Base-by-base conservation (phyloP, 1,284 basidiomycete genomes). In the Schizophyllum amplum region DNA sequence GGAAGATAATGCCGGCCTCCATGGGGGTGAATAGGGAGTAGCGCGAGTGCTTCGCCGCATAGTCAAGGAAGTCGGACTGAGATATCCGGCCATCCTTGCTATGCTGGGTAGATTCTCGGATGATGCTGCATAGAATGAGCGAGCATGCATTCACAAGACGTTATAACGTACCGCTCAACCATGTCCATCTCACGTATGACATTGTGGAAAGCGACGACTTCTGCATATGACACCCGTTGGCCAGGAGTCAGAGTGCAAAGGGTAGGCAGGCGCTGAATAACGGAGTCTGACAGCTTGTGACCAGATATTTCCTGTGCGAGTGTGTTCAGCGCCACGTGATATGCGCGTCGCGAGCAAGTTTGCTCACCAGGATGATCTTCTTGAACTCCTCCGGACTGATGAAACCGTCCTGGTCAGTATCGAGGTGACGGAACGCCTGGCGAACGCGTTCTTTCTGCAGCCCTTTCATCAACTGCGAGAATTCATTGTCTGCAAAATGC, bases 381-480 rank as follows among this genome's bases (percentile, higher is more conserved):
- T 96, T 93, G 73, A 97, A 97, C 68, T 97, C 86, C 52, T 93
- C 90, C 21, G 94, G 91, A 61, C 75, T 79, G 73, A 98, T 97
- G 74, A 94, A 93, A 53, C 94, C 94, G 67, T 94, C 90, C 66
- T 88, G 83, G 67, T 95, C 88, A 59, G 80, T 76, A 72, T 97
- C 94, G 67, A 97, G 79, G 73, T 86, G 84, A 73, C 85, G 90
- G 79, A 97, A 97, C 26, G 93, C 89, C 74, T 98, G 94, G 62
- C 94, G 86, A 59, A 97, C 79, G 52, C 94, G 87, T 72, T 98
- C 94, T 66, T 94, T 94, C 75, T 96, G 94, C 60, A 97, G 81
- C 50, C 93, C 94, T 73, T 96, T 97, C 92, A 98, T 96, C 61
- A 98, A 75, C 74, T 93, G 92, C 33, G 93, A 96, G 73, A 97